Evolutionary conservation across 164 flowering plant species (phyloP).

Genomic region (Pachysandra terminalis): DNA sequence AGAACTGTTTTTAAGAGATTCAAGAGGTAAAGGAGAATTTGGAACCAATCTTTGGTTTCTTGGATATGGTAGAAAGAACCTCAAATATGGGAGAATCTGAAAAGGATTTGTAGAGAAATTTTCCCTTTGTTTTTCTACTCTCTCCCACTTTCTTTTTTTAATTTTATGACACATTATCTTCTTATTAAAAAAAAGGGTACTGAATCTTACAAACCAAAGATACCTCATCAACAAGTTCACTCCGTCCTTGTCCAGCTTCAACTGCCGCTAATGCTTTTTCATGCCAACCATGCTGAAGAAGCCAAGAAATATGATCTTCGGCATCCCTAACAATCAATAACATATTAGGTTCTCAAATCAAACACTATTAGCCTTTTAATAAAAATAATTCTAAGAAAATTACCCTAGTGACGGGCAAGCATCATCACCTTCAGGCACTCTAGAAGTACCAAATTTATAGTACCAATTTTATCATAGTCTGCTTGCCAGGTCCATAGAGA

Average conservation of each 20-base stretch:
- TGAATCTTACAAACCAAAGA: background rate
- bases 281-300: constrained; percentile 97
- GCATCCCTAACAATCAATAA: constrained; percentile 66
- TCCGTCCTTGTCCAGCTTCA: constrained; percentile 90
- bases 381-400: background rate
- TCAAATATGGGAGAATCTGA: too few species aligned
- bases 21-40: too few species aligned
- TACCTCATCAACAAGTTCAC: constrained; percentile 95
- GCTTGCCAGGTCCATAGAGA: too few species aligned
- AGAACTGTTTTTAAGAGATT: too few species aligned
- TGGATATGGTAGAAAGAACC: too few species aligned
- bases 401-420: background rate
- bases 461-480: too few species aligned
- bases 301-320: constrained; percentile 98
- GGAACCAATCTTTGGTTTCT: too few species aligned
- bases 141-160: too few species aligned
- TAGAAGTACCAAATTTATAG: background rate
- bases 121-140: too few species aligned
- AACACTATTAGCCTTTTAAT: background rate
- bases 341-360: background rate
- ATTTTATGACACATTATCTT: too few species aligned
- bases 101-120: too few species aligned
- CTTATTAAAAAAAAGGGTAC: too few species aligned
- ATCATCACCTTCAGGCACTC: background rate
- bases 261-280: constrained; percentile 96